Evolutionary conservation across 2,329 filamentous ascomycete species (phyloP), one percentile per base, ranked within the genome.

Genomic region (Xylaria sp.): DNA sequence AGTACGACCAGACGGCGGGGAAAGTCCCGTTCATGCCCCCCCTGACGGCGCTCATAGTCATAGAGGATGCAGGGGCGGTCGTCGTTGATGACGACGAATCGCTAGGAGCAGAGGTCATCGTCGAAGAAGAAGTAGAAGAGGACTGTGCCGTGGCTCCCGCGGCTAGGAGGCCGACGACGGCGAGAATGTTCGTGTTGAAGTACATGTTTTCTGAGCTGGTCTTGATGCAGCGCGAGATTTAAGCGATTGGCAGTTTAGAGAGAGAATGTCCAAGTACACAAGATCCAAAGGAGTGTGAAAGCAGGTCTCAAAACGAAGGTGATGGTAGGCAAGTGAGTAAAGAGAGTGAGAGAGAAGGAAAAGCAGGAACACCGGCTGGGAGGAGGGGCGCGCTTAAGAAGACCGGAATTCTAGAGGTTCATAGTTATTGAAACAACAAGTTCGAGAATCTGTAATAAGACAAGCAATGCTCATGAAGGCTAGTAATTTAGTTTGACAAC

Each of bases 401-500:
- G 41, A 52, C 66, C 65, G 57, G 56, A 66, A 50, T 56, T 62
- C 48, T 50, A 37, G 59, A 63, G 66, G 66, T 59, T 62, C 65
- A 65, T 63, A 63, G 60, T 41, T 61, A 63, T 69, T 69, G 64
- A 67, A 59, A 54, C 51, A 18, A 20, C 41, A 54, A 31, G 7
- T 12, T 60, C 46, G 67, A 74, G 72, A 77, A 76, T 77, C 73
- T 73, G 73, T 66, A 77, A 78, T 78, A 73, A 78, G 67, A 78
- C 76, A 78, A 70, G 41, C 70, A 76, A 78, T 77, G 70, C 68
- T 72, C 12, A 64, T 55, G 66, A 62, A 68, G 57, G 69, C 74
- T 73, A 76, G 76, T 77, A 51, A 61, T 63, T 56, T 71, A 31
- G 46, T 61, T 64, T 71, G 65, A 69, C 65, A 70, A 56, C 62